Evolutionary conservation across 2,329 filamentous ascomycete species (phyloP).

Genomic region (Herpotrichia juniperi): DNA sequence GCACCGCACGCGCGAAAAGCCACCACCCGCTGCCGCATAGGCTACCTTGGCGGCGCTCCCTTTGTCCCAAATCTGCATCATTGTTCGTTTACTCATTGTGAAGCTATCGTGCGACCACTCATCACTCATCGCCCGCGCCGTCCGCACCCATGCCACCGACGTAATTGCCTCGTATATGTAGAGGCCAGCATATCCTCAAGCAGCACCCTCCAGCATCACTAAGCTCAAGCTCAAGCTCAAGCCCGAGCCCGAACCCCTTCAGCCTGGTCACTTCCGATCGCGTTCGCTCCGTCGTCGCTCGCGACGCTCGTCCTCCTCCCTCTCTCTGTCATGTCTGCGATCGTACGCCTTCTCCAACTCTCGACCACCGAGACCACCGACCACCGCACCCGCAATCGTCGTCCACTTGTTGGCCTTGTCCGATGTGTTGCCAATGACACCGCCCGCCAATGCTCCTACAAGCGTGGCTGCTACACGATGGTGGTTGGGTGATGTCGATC

Average conservation of each 20-base stretch:
- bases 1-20: too few relatives aligned
- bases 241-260: not conserved
- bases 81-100: not conserved
- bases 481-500: slow-evolving; percentile 27
- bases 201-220: not conserved
- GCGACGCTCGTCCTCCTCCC: slow-evolving; percentile 13
- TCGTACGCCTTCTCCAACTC: slow-evolving; percentile 35
- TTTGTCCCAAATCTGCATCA: not conserved
- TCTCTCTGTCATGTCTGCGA: slow-evolving; percentile 16
- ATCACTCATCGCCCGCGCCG: not conserved
- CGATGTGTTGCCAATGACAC: slow-evolving; percentile 35
- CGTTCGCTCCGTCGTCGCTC: slow-evolving; percentile 11
- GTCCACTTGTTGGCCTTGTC: slow-evolving; percentile 35
- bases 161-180: not conserved
- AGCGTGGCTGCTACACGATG: slow-evolving; percentile 32
- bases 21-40: too few relatives aligned
- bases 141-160: not conserved
- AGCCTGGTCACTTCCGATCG: not conserved
- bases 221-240: not conserved
- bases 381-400: slow-evolving; percentile 41
- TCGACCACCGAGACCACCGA: slow-evolving; percentile 40
- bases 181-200: not conserved
- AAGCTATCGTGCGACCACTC: not conserved
- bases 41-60: not conserved
- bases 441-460: slow-evolving; percentile 42